A percentile compares a stretch with the other conserved stretches of the same genome.
Conservation (phyloP, 139 green algal genomes). For the Zygnema cylindricum region DNA sequence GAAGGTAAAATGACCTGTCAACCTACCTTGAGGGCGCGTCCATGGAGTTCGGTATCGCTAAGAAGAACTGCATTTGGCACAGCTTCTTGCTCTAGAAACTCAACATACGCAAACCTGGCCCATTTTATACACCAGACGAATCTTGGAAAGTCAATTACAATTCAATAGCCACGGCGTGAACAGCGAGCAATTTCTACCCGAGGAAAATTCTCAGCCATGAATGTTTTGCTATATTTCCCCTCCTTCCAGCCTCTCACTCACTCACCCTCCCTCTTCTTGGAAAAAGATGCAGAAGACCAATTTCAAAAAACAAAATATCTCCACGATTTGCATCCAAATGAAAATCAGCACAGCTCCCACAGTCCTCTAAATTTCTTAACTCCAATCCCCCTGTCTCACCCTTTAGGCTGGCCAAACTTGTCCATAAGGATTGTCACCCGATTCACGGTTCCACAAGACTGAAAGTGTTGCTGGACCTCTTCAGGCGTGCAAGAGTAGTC, state of each 20-base stretch:
- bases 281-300: background rate
- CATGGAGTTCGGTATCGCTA: slow-evolving; percentile 79
- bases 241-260: background rate
- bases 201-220: background rate
- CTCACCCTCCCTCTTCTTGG: background rate
- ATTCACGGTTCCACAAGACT: slow-evolving; percentile 94
- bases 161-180: background rate
- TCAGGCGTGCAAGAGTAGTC: slow-evolving; percentile 94
- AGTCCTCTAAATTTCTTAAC: too few relatives aligned
- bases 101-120: slow-evolving; percentile 94
- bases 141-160: background rate
- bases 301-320: too few relatives aligned
- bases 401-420: slow-evolving; percentile 91
- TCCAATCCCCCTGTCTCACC: too few relatives aligned
- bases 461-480: slow-evolving; percentile 92
- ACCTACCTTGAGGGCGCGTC: slow-evolving; percentile 86
- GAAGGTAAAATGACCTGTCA: slow-evolving; percentile 12
- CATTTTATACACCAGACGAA: background rate
- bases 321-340: too few relatives aligned
- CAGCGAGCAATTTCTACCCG: background rate
- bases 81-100: slow-evolving; percentile 96
- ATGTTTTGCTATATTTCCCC: background rate
- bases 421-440: slow-evolving; percentile 97
- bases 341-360: too few relatives aligned
- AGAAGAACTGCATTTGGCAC: slow-evolving; percentile 87